These are phyloP conservation scores for Suillus decipiens DNA, from an alignment of 768 basidiomycete species.

Conservation along the genomic window DNA sequence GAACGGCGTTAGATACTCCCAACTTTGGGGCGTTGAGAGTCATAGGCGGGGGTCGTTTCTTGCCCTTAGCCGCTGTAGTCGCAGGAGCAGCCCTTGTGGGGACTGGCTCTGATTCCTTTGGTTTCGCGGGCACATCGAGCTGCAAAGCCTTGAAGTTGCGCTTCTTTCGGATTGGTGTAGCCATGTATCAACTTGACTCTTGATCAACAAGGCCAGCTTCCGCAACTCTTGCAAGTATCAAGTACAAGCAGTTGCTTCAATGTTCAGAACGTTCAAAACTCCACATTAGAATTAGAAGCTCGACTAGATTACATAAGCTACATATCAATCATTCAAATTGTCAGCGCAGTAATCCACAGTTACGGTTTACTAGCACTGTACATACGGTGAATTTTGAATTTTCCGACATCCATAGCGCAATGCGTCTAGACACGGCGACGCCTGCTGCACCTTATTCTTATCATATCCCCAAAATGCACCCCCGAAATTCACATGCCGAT, in stretches of 20 bases:
- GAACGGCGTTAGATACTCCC: slow-evolving; percentile 34
- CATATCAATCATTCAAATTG: background rate
- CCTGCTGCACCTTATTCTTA: too few species aligned
- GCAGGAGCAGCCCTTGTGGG: slow-evolving; percentile 50
- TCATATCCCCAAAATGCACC: too few species aligned
- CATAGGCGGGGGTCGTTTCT: slow-evolving; percentile 85
- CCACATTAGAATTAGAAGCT: background rate
- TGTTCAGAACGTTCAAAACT: background rate
- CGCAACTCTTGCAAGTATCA: slow-evolving; percentile 1
- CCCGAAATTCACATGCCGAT: too few species aligned
- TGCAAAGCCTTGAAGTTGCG: slow-evolving; percentile 88
- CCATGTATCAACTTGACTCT: slow-evolving; percentile 31
- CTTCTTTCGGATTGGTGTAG: slow-evolving; percentile 81
- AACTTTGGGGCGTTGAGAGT: slow-evolving; percentile 73
- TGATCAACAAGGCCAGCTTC: slow-evolving; percentile 9
- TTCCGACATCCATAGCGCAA: too few species aligned
- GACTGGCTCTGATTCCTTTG: slow-evolving; percentile 44
- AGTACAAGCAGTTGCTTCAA: background rate
- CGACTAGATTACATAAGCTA: background rate
- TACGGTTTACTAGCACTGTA: too few species aligned
- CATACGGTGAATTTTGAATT: too few species aligned
- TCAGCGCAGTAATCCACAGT: too few species aligned
- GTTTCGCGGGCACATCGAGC: slow-evolving; percentile 57
- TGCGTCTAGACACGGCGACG: too few species aligned
- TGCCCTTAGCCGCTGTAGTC: slow-evolving; percentile 44